phyloP scores from a whole-genome alignment of 2,329 filamentous ascomycete species.

The Fonsecaea multimorphosa region DNA sequence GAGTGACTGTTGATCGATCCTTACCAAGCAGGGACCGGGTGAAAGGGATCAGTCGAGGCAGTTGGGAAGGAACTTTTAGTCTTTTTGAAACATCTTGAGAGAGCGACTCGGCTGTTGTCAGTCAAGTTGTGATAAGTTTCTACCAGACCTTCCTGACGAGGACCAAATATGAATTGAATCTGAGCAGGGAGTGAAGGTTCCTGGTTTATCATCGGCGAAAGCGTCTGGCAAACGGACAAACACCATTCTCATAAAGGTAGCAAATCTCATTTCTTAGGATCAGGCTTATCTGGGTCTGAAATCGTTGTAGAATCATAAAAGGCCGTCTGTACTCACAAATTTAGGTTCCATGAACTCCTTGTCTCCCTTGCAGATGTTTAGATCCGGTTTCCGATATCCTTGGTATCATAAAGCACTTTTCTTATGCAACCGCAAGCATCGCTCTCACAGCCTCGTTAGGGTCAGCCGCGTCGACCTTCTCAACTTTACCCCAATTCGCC shows the following conservation, averaged over 20 bases:
- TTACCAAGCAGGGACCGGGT: background rate
- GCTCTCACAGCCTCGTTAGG: conserved; percentile 21
- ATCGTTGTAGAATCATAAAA: conserved; percentile 3
- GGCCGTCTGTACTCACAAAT: conserved; percentile 16
- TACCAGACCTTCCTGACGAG: background rate
- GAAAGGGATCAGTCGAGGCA: conserved; percentile 1
- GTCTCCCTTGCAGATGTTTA: background rate
- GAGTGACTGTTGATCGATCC: background rate
- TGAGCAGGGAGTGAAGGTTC: background rate
- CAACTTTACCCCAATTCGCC: conserved; percentile 38
- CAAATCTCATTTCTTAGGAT: conserved; percentile 3
- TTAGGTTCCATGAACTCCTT: background rate
- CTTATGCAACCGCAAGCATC: conserved; percentile 27
- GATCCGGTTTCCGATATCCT: background rate
- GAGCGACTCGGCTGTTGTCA: background rate
- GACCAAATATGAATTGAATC: background rate
- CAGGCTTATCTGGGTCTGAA: background rate
- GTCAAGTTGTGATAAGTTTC: background rate
- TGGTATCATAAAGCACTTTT: conserved; percentile 4
- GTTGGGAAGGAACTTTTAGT: background rate
- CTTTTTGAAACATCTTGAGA: background rate
- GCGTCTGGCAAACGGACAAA: background rate
- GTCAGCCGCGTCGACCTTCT: conserved; percentile 27
- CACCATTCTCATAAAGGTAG: background rate
- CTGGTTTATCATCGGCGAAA: background rate